Conservation (phyloP, 2,329 filamentous ascomycete species). For the Trichoderma afroharzianum region DNA sequence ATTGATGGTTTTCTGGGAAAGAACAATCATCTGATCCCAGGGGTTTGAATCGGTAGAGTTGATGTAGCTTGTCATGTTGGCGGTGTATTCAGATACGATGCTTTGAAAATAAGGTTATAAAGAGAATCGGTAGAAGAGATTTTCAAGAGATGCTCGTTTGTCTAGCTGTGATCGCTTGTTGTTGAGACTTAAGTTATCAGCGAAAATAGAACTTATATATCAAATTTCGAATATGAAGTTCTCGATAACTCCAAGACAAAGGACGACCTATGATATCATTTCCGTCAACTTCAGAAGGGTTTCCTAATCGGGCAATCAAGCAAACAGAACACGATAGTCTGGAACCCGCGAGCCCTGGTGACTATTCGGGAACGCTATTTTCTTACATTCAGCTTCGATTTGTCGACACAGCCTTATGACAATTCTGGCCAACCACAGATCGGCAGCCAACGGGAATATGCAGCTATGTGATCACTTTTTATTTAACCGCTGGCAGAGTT, state of each 20-base stretch:
- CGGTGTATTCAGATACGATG: background rate
- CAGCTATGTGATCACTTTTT: background rate
- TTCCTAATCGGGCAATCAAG: background rate
- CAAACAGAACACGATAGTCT: background rate
- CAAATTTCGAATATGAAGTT: background rate
- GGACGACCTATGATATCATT: background rate
- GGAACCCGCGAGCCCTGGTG: background rate
- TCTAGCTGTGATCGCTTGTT: background rate
- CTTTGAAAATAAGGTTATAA: background rate
- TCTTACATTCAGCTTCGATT: background rate
- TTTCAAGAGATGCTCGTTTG: background rate
- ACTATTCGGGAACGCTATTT: background rate
- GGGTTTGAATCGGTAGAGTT: background rate
- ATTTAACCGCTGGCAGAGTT: background rate
- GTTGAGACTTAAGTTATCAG: background rate
- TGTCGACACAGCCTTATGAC: background rate
- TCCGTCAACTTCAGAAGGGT: background rate
- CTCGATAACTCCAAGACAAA: background rate
- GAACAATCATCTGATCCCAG: background rate
- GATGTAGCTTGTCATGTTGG: background rate
- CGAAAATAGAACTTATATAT: background rate
- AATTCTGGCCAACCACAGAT: background rate
- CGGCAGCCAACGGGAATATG: background rate
- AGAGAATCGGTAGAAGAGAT: background rate
- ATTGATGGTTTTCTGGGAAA: background rate